Base-by-base conservation (phyloP, 75 land plant species). In the Picea sitchensis region DNA sequence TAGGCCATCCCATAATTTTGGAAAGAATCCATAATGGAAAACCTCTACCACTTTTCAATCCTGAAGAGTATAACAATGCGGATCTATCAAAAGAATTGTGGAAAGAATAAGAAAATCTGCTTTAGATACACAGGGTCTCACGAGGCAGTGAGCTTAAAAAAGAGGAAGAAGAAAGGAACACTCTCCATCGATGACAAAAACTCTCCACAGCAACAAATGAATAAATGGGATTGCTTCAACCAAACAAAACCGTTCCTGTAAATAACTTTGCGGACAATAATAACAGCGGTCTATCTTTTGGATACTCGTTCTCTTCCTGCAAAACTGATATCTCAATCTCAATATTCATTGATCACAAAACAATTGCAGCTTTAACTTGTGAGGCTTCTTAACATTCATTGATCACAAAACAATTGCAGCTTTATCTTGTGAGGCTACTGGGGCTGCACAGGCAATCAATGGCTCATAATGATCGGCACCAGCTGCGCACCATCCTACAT, bases 381-480 rank as follows among this genome's bases (percentile, higher is more conserved):
- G 26, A 26, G 26, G 38, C 3, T 1, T 36, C 38, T 51, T 12
- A 51, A 9, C 56, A 51, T 51, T 51, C 47, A 69, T 69, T 71
- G 17, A 71, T 82, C 73, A 91, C 31, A 88, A 90, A 44, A 88
- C 87, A 51, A 88, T 5, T 21, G 87, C 92, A 73, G 87, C 93
- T 65, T 91, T 91, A 51, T 89, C 93, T 75, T 85, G 87, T 57
- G 91, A 84, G 23, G 84, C 64, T 23, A 71, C 30, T 13, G 92
- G 82, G 69, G 84, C 78, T 68, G 88, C 75, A 80, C 65, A 59
- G 36, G 95, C 93, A 63, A 93, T 76, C 58, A 95, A 68, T 20
- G 98, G 98, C 62, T 95, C 98, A 69, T 95, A 95, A 60, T 95
- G 98, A 77, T 95, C 98, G 38, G 91, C 98, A 75, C 98, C 98